These are phyloP conservation scores for Micractinium conductrix DNA, from an alignment of 139 green algal genomes.

Conservation along the genomic window DNA sequence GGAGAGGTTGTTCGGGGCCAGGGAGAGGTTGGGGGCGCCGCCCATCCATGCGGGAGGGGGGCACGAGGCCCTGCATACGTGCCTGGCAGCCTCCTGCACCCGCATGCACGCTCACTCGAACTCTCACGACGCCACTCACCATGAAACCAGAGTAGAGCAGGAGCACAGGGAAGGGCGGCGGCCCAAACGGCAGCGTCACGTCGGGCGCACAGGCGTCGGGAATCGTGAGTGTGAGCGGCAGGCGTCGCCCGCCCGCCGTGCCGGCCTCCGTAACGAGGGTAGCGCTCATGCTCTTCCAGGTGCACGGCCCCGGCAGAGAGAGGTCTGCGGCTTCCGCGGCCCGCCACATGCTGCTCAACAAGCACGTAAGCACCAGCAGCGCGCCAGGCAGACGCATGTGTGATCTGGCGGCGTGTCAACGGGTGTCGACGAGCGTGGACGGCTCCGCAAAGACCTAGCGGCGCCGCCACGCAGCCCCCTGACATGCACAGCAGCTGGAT, in stretches of 20 bases:
- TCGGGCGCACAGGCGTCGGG: not conserved
- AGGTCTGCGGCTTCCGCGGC: not conserved
- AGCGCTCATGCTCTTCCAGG: not conserved
- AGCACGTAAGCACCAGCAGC: not conserved
- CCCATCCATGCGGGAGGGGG: too few relatives aligned
- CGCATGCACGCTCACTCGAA: too few relatives aligned
- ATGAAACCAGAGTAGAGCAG: conserved; percentile 47
- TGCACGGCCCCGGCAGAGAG: not conserved
- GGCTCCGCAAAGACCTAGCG: too few relatives aligned
- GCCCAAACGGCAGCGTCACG: not conserved
- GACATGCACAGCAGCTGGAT: too few relatives aligned
- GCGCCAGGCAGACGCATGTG: not conserved
- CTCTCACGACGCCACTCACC: not conserved
- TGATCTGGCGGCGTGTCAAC: too few relatives aligned
- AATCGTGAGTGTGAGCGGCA: not conserved
- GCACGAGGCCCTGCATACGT: too few relatives aligned
- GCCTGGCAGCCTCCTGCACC: not conserved
- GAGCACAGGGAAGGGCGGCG: conserved; percentile 29
- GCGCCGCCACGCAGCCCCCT: too few relatives aligned
- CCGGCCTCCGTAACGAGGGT: not conserved
- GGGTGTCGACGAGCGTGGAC: too few relatives aligned
- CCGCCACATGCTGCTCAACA: not conserved
- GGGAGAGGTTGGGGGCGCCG: too few relatives aligned
- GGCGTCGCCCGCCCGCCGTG: too few relatives aligned
- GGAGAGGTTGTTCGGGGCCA: too few relatives aligned